Evolutionary conservation across 2,329 filamentous ascomycete species (phyloP).

Genomic region (Ambrosiella beaveri): DNA sequence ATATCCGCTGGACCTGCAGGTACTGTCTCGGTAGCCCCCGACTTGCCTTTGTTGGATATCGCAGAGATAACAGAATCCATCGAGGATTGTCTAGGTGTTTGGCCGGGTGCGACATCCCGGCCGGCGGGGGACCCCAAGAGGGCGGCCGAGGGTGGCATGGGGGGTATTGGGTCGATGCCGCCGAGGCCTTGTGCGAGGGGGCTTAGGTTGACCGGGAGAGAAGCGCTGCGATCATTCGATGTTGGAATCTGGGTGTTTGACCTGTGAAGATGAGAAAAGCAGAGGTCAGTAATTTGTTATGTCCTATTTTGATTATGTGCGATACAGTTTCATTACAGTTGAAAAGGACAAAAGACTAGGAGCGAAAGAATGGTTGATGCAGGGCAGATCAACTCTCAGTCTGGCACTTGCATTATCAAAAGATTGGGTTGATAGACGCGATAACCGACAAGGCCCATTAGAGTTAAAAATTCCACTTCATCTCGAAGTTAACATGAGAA

Average conservation of each 20-base stretch:
- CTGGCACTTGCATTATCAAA: too few relatives aligned
- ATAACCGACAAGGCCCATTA: too few relatives aligned
- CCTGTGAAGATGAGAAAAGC: not conserved
- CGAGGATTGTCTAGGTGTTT: conserved; percentile 52
- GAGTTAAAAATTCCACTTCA: too few relatives aligned
- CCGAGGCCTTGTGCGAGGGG: not conserved
- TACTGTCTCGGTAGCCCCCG: conserved; percentile 41
- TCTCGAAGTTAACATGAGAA: too few relatives aligned
- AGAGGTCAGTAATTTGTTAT: not conserved
- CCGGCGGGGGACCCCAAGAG: conserved; percentile 14
- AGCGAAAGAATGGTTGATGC: too few relatives aligned
- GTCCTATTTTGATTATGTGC: too few relatives aligned
- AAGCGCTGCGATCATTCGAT: conserved; percentile 10
- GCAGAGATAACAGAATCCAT: conserved; percentile 87
- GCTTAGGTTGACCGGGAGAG: conserved; percentile 2
- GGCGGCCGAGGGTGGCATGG: conserved; percentile 10
- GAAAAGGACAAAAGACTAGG: too few relatives aligned
- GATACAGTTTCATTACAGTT: too few relatives aligned
- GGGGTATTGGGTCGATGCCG: conserved; percentile 16
- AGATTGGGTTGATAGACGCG: too few relatives aligned
- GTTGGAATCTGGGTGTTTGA: not conserved
- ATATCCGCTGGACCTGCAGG: conserved; percentile 55
- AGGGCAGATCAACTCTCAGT: too few relatives aligned
- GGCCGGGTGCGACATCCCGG: conserved; percentile 24
- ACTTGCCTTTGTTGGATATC: conserved; percentile 43